Evolutionary conservation across 2,329 filamentous ascomycete genomes (phyloP), one percentile per base, ranked within the genome.

Genomic region (Helminthosporium solani): DNA sequence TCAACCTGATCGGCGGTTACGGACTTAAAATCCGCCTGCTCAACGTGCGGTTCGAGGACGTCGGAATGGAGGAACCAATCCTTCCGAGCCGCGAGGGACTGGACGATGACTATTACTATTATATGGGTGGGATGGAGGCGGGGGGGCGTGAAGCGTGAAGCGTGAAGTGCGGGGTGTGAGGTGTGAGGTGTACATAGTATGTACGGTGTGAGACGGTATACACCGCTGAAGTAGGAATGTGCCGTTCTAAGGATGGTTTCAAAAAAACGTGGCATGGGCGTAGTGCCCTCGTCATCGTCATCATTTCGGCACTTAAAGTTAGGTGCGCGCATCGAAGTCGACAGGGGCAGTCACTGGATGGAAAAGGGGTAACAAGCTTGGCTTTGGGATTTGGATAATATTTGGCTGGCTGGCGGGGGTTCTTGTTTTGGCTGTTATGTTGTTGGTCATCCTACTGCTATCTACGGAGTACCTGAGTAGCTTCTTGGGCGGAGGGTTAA

Each of bases 71-170:
- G 33, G 83, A 84, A 4, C 88, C 89, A 12, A 78, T 82, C 46
- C 83, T 96, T 53, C 92, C 94, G 2, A 87, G 84, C 61, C 78
- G 94, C 42, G 87, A 94, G 58, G 91, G 88, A 0, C 70, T 97
- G 56, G 89, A 96, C 68, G 90, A 95, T 56, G 87, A 96, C 68
- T 99, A 95, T 70, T 96, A 87, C 73, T 97, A 95, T 73, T 88
- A 92, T 33, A 72, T 76, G 63, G 70, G 65, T 40, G 64, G 64
- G 2, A 61, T 69, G 58, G 57, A 67, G 25, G 60, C 53, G 15
- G 64, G 64, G 46, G 57, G 50, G n/a, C n/a, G 27, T 63, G 58
- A 61, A 49, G 43, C 36, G 46, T 16, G 31, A n/a, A n/a, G n/a
- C n/a, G n/a, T n/a, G n/a, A n/a, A n/a, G n/a, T n/a, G n/a, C n/a